Evolutionary conservation across 179 eudicot species (phyloP).

Genomic region (Sideroxylon spinosum): DNA sequence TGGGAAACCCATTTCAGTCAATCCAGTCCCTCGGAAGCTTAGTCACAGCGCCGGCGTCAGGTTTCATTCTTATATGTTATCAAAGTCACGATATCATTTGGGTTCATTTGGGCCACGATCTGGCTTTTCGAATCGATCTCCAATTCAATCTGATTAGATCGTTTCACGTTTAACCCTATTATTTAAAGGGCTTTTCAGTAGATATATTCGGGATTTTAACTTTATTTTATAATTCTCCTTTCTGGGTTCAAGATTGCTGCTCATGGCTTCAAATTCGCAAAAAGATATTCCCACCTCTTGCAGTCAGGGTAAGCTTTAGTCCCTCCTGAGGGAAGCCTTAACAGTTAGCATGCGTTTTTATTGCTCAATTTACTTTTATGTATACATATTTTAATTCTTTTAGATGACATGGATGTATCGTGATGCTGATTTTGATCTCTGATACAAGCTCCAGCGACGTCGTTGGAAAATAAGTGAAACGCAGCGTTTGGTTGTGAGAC

Average conservation of each 20-base stretch:
- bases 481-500: no score
- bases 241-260: conserved; percentile 9
- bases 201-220: not conserved
- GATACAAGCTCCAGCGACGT: no score
- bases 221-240: not conserved
- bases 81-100: no score
- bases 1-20: not conserved
- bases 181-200: not conserved
- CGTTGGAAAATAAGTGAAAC: no score
- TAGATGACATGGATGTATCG: not conserved
- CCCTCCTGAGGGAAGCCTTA: not conserved
- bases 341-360: not conserved
- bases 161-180: not conserved
- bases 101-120: not conserved
- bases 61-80: not conserved
- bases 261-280: conserved; percentile 50
- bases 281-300: conserved; percentile 29
- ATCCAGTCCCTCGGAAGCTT: conserved; percentile 5
- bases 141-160: not conserved
- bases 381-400: not conserved
- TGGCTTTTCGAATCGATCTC: not conserved
- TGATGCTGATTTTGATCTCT: not conserved
- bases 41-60: not conserved
- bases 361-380: not conserved
- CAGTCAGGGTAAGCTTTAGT: conserved; percentile 26